Conservation (phyloP, 2,329 filamentous ascomycete species). For the Colletotrichum higginsianum region DNA sequence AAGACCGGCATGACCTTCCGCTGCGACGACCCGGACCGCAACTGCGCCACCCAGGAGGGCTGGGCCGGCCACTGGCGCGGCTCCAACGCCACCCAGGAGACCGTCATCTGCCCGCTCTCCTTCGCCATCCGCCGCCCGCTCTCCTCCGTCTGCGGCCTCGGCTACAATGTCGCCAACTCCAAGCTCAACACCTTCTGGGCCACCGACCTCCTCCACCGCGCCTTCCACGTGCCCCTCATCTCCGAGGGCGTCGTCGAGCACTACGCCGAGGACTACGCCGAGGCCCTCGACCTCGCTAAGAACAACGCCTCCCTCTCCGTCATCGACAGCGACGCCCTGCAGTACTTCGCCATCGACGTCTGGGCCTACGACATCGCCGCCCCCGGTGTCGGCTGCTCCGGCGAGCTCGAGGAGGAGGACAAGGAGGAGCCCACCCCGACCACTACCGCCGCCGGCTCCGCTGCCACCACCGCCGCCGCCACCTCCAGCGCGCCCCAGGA, state of each 20-base stretch:
- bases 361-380: slow-evolving; percentile 77
- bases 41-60: slow-evolving; percentile 68
- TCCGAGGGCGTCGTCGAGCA: slow-evolving; percentile 74
- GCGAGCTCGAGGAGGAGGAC: slow-evolving; percentile 51
- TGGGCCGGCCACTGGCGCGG: slow-evolving; percentile 80
- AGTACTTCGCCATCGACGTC: slow-evolving; percentile 78
- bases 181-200: slow-evolving; percentile 76
- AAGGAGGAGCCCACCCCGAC: slow-evolving; percentile 21
- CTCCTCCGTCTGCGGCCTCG: slow-evolving; percentile 71
- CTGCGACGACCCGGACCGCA: slow-evolving; percentile 78
- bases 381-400: slow-evolving; percentile 74
- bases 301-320: slow-evolving; percentile 62
- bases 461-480: slow-evolving; percentile 62
- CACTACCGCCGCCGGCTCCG: slow-evolving; percentile 54
- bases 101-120: slow-evolving; percentile 77
- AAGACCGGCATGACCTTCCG: slow-evolving; percentile 73
- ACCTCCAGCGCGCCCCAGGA: slow-evolving; percentile 72
- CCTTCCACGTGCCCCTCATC: slow-evolving; percentile 74
- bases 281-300: slow-evolving; percentile 67
- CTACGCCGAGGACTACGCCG: slow-evolving; percentile 71
- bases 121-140: slow-evolving; percentile 72
- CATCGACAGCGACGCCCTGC: slow-evolving; percentile 73
- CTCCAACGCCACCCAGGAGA: slow-evolving; percentile 74
- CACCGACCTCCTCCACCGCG: slow-evolving; percentile 76
- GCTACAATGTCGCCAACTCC: slow-evolving; percentile 72